These are phyloP conservation scores for Uromyces viciae-fabae DNA, from an alignment of 1,284 basidiomycete species.

Conservation along the genomic window DNA sequence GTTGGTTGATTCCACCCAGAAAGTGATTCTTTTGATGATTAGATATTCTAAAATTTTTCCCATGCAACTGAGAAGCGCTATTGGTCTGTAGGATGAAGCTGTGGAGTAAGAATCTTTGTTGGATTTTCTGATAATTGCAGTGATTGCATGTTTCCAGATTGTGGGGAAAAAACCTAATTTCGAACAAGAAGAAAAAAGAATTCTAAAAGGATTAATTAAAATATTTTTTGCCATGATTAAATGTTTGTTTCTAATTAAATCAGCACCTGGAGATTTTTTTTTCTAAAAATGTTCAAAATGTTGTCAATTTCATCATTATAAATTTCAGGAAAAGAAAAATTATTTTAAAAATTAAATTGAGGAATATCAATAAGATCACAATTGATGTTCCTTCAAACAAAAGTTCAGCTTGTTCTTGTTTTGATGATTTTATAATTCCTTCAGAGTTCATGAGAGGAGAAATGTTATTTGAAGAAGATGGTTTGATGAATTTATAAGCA, in stretches of 20 bases:
- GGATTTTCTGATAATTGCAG: conserved; percentile 4
- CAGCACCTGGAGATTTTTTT: background rate
- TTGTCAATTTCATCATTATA: background rate
- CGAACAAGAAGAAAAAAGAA: background rate
- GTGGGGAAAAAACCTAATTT: background rate
- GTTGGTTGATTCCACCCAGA: background rate
- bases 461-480: background rate
- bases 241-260: background rate
- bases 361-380: background rate
- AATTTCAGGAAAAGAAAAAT: background rate
- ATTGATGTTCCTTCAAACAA: conserved; percentile 15
- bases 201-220: background rate
- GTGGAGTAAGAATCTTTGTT: background rate
- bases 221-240: background rate
- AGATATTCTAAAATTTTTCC: conserved; percentile 9
- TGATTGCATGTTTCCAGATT: background rate
- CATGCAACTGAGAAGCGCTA: background rate
- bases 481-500: background rate
- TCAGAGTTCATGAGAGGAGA: background rate
- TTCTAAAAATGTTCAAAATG: background rate
- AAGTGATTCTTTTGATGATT: background rate
- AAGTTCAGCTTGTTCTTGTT: background rate
- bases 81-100: background rate
- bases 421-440: background rate
- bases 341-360: background rate